Conservation (phyloP, 176 grass and related monocot genomes). For the Oryza glumipatula region DNA sequence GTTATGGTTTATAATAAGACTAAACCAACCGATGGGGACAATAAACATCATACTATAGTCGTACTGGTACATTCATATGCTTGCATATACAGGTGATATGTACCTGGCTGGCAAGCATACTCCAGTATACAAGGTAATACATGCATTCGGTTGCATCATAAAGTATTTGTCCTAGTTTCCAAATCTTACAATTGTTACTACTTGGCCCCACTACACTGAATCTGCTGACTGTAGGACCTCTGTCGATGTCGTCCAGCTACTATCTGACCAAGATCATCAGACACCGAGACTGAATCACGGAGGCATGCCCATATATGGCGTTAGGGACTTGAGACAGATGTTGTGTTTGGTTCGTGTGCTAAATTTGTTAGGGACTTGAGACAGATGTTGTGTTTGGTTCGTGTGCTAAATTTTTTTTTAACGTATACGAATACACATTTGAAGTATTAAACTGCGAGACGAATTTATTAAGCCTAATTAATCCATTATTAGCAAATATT, state of each 20-base stretch:
- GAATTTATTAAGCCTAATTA: no score
- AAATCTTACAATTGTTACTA: background rate
- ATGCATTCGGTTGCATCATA: background rate
- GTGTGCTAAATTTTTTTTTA: no score
- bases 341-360: no score
- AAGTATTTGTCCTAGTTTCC: background rate
- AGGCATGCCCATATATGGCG: background rate
- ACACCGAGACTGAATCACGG: background rate
- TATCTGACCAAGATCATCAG: background rate
- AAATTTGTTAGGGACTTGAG: no score
- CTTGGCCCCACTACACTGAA: background rate
- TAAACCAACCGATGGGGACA: no score
- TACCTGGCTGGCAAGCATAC: background rate
- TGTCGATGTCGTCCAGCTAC: background rate
- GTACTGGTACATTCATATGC: background rate
- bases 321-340: background rate
- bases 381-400: no score
- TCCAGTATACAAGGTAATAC: no score
- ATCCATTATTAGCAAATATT: no score
- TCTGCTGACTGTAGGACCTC: conserved; percentile 1
- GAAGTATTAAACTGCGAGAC: no score
- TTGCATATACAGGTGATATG: background rate
- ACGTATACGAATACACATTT: no score
- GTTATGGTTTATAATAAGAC: no score
- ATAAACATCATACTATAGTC: no score